Percentiles rank a stretch among this genome's conserved stretches.
Conservation (phyloP, 306 rosid species). For the Amphicarpaea edgeworthii region DNA sequence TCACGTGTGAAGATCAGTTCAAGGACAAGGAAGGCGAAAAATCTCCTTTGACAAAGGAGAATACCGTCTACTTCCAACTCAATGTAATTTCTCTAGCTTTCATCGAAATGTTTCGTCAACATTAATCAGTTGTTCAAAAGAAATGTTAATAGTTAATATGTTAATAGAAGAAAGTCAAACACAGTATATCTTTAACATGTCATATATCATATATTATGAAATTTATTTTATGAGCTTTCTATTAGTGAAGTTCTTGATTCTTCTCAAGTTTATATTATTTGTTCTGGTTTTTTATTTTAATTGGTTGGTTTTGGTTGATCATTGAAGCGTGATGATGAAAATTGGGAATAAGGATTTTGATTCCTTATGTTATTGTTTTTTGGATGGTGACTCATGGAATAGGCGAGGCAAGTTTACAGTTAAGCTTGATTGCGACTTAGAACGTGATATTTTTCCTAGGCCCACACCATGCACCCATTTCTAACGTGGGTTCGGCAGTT, state of each 20-base stretch:
- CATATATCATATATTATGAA: no score
- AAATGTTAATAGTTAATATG: no score
- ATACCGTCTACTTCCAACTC: constrained; percentile 50
- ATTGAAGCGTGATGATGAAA: constrained; percentile 25
- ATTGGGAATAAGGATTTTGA: background rate
- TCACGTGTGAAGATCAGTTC: constrained; percentile 75
- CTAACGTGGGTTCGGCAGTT: background rate
- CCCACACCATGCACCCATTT: background rate
- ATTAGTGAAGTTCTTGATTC: no score
- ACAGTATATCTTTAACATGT: no score
- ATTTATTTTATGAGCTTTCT: background rate
- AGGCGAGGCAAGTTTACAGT: background rate
- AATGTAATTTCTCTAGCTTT: constrained; percentile 64
- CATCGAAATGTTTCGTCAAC: constrained; percentile 39
- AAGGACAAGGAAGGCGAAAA: constrained; percentile 54
- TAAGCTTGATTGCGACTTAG: background rate
- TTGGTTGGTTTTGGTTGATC: constrained; percentile 26
- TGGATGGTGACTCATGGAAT: background rate
- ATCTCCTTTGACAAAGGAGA: constrained; percentile 63
- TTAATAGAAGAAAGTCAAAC: no score
- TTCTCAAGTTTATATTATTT: no score
- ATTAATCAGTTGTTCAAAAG: no score
- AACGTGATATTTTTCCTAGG: background rate
- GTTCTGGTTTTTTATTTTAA: background rate
- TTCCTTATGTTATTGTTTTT: background rate